A percentile compares a stretch with the other conserved stretches of the same genome.
Conservation (phyloP, 2,329 filamentous ascomycete species). For the Aspergillus costaricaensis region DNA sequence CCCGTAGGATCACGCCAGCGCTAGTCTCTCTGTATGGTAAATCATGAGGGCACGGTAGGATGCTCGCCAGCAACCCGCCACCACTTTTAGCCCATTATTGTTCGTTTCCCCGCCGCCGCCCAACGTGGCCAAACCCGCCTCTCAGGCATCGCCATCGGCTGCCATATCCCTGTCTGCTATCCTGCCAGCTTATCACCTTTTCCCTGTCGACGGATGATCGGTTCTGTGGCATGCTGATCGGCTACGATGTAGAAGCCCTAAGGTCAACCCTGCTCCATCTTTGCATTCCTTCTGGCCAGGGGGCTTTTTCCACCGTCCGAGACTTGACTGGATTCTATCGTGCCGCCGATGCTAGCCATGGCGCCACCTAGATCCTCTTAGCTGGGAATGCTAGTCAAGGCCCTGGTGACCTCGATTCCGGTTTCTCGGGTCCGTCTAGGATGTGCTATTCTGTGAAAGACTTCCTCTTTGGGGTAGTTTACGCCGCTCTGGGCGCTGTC, state of each 20-base stretch:
- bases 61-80: slow-evolving; percentile 1
- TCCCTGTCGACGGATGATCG: slow-evolving; percentile 17
- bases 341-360: not conserved
- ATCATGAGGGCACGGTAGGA: slow-evolving; percentile 17
- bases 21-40: slow-evolving; percentile 23
- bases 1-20: slow-evolving; percentile 5
- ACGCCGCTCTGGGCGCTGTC: not conserved
- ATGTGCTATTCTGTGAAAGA: not conserved
- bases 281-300: not conserved
- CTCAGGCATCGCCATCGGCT: not conserved
- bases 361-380: not conserved
- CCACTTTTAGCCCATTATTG: not conserved
- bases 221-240: slow-evolving; percentile 10
- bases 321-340: no score
- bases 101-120: not conserved
- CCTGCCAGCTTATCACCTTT: not conserved
- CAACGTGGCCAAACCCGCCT: slow-evolving; percentile 7
- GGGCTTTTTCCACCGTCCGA: not conserved
- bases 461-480: not conserved
- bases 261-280: not conserved
- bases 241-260: not conserved
- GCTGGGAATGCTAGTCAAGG: not conserved
- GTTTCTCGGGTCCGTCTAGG: not conserved
- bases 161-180: not conserved
- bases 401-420: not conserved